phyloP scores from a whole-genome alignment of 768 basidiomycete genomes.

The Auricularia cornea region DNA sequence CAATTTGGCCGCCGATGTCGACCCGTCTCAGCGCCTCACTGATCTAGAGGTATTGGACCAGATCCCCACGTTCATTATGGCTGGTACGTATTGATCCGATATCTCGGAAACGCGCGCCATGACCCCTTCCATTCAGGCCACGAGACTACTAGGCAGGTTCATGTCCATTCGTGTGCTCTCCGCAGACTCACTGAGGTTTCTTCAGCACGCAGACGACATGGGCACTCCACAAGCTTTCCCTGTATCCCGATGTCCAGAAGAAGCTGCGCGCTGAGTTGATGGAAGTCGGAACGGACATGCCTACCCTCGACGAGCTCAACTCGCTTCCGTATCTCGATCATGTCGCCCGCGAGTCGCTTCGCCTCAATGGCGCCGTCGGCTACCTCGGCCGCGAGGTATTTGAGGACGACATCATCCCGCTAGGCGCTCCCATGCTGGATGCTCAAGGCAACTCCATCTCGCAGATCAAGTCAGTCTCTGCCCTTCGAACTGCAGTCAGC shows the following conservation, averaged over 20 bases:
- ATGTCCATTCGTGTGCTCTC: too few relatives aligned
- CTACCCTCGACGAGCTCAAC: conserved; percentile 62
- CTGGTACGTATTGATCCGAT: too few relatives aligned
- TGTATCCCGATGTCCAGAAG: conserved; percentile 39
- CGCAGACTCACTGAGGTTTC: neutral
- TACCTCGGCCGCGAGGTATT: conserved; percentile 34
- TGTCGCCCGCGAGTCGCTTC: conserved; percentile 52
- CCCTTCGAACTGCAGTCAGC: neutral
- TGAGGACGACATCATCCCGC: conserved; percentile 47
- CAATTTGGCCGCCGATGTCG: conserved; percentile 54
- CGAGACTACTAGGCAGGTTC: conserved; percentile 17
- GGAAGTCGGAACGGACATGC: conserved; percentile 42
- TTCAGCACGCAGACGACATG: conserved; percentile 38
- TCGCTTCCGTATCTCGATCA: conserved; percentile 62
- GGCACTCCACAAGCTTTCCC: conserved; percentile 49
- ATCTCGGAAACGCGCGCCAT: too few relatives aligned
- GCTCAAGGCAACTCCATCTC: conserved; percentile 32
- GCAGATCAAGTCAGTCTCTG: conserved; percentile 34
- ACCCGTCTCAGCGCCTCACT: conserved; percentile 43
- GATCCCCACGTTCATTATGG: conserved; percentile 52
- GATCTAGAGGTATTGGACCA: conserved; percentile 56
- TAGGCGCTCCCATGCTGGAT: conserved; percentile 39
- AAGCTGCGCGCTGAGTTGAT: conserved; percentile 54
- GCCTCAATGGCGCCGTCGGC: conserved; percentile 45
- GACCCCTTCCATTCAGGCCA: too few relatives aligned